Conservation (phyloP, 129 eudicot species). For the Rutidosis leptorrhynchoides region DNA sequence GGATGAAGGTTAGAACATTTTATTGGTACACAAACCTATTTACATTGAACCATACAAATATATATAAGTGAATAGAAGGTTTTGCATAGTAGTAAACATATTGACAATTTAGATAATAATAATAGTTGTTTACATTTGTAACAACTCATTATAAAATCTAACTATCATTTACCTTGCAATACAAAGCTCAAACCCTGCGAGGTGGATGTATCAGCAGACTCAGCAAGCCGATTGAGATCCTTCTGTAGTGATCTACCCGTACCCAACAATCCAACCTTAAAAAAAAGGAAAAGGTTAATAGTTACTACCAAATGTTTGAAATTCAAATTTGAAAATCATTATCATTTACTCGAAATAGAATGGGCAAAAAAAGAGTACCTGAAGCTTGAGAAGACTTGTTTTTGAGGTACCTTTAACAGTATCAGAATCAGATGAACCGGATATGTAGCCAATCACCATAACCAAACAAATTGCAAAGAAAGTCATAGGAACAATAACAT, state of each 20-base stretch:
- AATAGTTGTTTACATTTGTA: neutral
- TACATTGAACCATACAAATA: neutral
- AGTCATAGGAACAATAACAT: too few species aligned
- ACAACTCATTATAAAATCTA: neutral
- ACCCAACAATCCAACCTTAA: constrained; percentile 27
- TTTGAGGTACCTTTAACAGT: neutral
- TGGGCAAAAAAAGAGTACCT: constrained; percentile 33
- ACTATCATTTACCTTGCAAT: constrained; percentile 18
- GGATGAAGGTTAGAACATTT: neutral
- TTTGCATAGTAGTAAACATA: neutral
- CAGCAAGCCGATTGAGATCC: constrained; percentile 24
- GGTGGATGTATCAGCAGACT: constrained; percentile 18
- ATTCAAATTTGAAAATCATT: neutral
- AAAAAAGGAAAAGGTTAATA: neutral
- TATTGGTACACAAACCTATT: neutral
- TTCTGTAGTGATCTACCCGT: constrained; percentile 15
- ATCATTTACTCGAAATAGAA: neutral
- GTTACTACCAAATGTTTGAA: neutral
- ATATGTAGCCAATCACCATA: too few species aligned
- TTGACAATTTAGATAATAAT: neutral
- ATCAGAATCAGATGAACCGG: neutral
- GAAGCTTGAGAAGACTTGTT: constrained; percentile 42
- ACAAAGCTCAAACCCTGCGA: constrained; percentile 17
- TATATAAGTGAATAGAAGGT: neutral
- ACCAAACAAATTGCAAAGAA: neutral